Evolutionary conservation across 345 rosid species (phyloP).

Genomic region (Brassica nigra): DNA sequence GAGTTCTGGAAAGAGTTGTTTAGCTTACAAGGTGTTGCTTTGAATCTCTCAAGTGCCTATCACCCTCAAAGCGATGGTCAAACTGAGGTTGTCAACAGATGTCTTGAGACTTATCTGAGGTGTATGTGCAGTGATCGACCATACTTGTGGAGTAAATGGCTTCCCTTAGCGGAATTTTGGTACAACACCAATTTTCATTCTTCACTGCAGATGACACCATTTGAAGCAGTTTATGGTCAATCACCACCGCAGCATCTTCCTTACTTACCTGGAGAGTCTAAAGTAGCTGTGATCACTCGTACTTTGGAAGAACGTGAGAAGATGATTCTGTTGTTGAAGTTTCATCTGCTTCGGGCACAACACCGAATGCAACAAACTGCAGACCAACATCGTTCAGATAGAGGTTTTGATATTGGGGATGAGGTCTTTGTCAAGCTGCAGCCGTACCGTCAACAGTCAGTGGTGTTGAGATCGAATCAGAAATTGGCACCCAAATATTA

Average conservation of each 20-base stretch:
- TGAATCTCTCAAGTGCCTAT: not conserved
- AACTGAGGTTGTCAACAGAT: not conserved
- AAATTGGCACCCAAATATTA: too few relatives aligned
- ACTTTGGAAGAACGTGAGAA: too few relatives aligned
- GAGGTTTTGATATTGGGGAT: too few relatives aligned
- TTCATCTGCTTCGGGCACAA: too few relatives aligned
- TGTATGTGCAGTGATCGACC: not conserved
- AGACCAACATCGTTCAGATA: too few relatives aligned
- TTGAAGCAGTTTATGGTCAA: not conserved
- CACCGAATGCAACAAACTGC: too few relatives aligned
- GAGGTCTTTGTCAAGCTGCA: too few relatives aligned
- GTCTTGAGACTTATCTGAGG: not conserved
- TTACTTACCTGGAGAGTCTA: too few relatives aligned
- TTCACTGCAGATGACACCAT: not conserved
- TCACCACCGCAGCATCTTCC: not conserved
- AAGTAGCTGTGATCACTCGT: too few relatives aligned
- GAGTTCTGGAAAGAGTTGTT: not conserved
- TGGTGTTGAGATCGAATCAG: too few relatives aligned
- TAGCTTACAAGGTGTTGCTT: not conserved
- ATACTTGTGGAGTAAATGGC: not conserved
- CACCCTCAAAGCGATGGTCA: not conserved
- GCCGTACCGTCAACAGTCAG: too few relatives aligned
- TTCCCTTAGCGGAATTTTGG: not conserved
- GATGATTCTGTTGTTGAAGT: too few relatives aligned
- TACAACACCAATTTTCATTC: not conserved